Evolutionary conservation across 148 eudicot genomes (phyloP).

Genomic region (Spergularia marina): DNA sequence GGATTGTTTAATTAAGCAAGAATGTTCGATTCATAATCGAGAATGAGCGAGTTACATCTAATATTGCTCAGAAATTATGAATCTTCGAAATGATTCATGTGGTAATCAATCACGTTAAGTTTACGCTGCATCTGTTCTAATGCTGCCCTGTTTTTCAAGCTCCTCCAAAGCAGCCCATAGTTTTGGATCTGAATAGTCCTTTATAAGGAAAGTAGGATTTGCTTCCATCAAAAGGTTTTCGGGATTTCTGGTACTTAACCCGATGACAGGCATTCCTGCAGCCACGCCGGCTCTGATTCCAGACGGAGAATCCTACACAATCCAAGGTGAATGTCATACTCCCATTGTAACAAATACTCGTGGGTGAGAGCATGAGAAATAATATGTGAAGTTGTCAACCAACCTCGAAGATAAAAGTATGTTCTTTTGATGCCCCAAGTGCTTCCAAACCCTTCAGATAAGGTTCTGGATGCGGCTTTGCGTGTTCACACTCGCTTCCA

Average conservation of each 20-base stretch:
- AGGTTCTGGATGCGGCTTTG: conserved; percentile 89
- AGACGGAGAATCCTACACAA: conserved; percentile 72
- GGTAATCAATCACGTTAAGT: not conserved
- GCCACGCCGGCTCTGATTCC: conserved; percentile 97
- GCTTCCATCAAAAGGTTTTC: conserved; percentile 59
- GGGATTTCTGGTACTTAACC: conserved; percentile 73
- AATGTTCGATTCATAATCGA: not conserved
- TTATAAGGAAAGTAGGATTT: conserved; percentile 65
- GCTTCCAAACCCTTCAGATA: conserved; percentile 72
- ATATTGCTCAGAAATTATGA: not conserved
- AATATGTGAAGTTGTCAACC: not conserved
- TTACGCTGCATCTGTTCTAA: conserved; percentile 23
- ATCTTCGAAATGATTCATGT: not conserved
- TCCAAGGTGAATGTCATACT: conserved; percentile 3
- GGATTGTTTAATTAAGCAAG: not conserved
- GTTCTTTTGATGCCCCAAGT: conserved; percentile 70
- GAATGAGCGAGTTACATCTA: not conserved
- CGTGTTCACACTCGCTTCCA: conserved; percentile 83
- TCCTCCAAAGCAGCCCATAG: conserved; percentile 87
- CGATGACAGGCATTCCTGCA: conserved; percentile 92
- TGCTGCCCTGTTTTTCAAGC: conserved; percentile 46
- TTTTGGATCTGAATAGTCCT: conserved; percentile 72
- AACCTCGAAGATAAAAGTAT: conserved; percentile 83
- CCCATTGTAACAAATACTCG: not conserved
- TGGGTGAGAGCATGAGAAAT: not conserved